Evolutionary conservation across 2,329 filamentous ascomycete genomes (phyloP), one percentile per base, ranked within the genome.

Genomic region (Thelonectria blattea): DNA sequence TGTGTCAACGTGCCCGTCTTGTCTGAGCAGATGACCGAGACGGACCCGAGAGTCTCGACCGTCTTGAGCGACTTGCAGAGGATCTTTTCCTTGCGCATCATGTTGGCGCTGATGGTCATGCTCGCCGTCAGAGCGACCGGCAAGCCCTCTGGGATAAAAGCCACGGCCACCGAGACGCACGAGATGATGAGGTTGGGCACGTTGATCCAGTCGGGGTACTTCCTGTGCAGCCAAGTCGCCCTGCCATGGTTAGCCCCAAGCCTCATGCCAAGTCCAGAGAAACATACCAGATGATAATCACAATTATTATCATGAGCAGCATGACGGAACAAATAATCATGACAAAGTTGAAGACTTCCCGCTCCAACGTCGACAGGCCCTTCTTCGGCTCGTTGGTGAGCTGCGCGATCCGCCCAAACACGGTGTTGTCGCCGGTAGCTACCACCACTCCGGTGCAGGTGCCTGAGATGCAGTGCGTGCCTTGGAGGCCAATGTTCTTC

Each of bases 61-160:
- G 90, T 92, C 76, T 91, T 91, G 48, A 93, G 80, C 0, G 88
- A 91, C 76, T 93, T 93, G 85, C 90, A 92, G 9, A 93, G 82
- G 45, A 93, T 87, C 71, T 90, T 89, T 73, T 92, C 88, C 76
- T 89, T 88, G 64, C 83, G 83, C 91, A 93, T 92, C 67, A 91
- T 83, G 64, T 89, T 91, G 18, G 91, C 90, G 1, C 86, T 89
- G 60, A 93, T 93, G 0, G 90, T 92, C 64, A 93, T 79, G 17
- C 87, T 89, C 1, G 87, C 85, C 0, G 88, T 89, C 37, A 91
- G 76, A 0, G 89, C 88, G 52, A 92, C 88, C 0, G 89, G 89
- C 0, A 91, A 78, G 6, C 89, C 89, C 74, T 92, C 90, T 0
- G 91, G 90, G 14, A 93, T 91, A 71, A 92, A 92, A 1, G 90